Base-by-base conservation (phyloP, 2,329 filamentous ascomycete species). In the Arthrinium phaeospermum region DNA sequence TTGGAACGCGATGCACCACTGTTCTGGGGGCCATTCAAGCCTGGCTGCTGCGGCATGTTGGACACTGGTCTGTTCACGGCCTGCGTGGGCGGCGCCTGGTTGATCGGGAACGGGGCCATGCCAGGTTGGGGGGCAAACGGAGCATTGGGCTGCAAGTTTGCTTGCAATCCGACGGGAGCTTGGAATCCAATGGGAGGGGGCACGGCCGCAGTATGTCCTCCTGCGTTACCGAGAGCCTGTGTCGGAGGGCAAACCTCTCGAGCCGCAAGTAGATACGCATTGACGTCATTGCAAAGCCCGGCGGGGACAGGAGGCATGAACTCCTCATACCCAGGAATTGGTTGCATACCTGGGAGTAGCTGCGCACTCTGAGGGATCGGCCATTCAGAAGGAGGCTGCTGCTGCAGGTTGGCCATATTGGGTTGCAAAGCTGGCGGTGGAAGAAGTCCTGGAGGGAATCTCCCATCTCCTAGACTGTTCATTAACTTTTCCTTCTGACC, bases 221-320 rank as follows among this genome's bases (percentile, higher is more conserved):
- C 5, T 64, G 30, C 27, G 6, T 61, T 37, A 13, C 30, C 53
- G 16, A 37, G 53, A 22, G 53, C 30, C 53, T 61, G 57, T 5
- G 34, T 13, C 4, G 19, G 34, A 41, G 34, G 57, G 19, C n/a
- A 13, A 22, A 41, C n/a, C 19, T 64, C 57, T n/a, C 10, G 57
- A 64, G 57, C 34, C 22, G 30, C 57, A 64, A 64, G 57, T 12
- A 64, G 57, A 64, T 64, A 30, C 34, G 57, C 57, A 64, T 64
- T 64, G 3, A 64, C 41, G 34, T 64, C 57, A 10, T 64, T 37
- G 57, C n/a, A 41, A 64, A n/a, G 57, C 3, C 57, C 22, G 16
- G 34, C n/a, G 34, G 30, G 57, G n/a, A 22, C 16, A 37, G 34
- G 13, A 41, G 57, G 30, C 57, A 34, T 64, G 4, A 12, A 41